Percentiles rank a stretch among this genome's conserved stretches.
These are phyloP conservation scores for Cladosporium sp. DNA, from an alignment of 2,329 filamentous ascomycete genomes.

Conservation along the genomic window DNA sequence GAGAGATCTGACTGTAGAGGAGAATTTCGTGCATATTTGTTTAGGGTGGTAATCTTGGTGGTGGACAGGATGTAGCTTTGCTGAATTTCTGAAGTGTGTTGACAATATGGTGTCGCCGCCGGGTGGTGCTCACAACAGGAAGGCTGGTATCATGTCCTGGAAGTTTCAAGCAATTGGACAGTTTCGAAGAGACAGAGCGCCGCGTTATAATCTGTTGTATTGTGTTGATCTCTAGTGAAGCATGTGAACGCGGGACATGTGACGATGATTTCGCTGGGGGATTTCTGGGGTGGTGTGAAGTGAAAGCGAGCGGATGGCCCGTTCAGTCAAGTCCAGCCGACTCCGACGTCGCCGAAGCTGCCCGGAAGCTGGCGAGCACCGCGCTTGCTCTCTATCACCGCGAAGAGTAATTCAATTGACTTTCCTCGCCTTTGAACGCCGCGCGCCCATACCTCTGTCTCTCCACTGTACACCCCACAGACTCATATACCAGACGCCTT, in stretches of 20 bases:
- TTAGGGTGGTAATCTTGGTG: too few species aligned
- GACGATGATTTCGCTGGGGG: background rate
- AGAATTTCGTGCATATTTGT: conserved; percentile 56
- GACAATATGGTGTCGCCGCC: too few species aligned
- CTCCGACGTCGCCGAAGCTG: conserved; percentile 10
- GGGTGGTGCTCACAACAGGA: too few species aligned
- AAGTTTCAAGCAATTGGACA: too few species aligned
- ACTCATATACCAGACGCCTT: background rate
- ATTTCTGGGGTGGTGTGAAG: background rate
- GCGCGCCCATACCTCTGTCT: too few species aligned
- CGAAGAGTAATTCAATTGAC: background rate
- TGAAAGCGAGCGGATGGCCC: background rate
- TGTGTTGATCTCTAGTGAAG: background rate
- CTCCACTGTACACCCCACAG: background rate
- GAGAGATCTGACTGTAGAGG: conserved; percentile 55
- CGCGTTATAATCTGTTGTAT: too few species aligned
- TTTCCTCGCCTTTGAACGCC: too few species aligned
- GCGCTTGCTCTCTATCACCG: background rate
- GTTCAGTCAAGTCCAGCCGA: conserved; percentile 6
- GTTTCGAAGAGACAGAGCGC: too few species aligned
- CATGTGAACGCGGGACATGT: background rate
- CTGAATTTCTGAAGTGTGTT: background rate
- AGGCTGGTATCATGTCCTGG: too few species aligned
- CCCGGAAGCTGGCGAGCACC: background rate
- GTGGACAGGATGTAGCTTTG: too few species aligned